Evolutionary conservation across 164 flowering plant species (phyloP).

Genomic region (Chimonanthus salicifolius): DNA sequence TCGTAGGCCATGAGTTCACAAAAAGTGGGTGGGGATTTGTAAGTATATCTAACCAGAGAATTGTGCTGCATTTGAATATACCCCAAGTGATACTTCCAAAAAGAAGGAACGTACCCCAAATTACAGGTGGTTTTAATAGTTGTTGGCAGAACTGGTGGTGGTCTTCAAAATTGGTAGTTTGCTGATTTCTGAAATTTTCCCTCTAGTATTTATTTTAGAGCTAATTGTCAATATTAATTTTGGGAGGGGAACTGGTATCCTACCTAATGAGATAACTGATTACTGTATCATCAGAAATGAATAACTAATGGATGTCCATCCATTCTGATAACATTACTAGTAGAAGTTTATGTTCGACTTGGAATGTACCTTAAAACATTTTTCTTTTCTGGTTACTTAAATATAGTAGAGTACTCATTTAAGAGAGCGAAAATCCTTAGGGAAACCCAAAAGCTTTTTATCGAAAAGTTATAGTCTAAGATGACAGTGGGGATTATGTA

Average conservation of each 20-base stretch:
- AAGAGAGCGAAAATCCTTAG: not conserved
- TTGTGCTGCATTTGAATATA: not conserved
- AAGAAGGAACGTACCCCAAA: too few relatives aligned
- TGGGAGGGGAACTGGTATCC: not conserved
- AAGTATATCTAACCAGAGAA: slow-evolving; percentile 23
- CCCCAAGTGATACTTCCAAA: not conserved
- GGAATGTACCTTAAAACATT: not conserved
- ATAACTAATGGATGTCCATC: not conserved
- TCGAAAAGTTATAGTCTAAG: not conserved
- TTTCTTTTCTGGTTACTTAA: not conserved
- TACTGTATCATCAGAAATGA: too few relatives aligned
- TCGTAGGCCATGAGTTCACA: slow-evolving; percentile 46
- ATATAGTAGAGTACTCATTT: not conserved
- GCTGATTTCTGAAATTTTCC: too few relatives aligned
- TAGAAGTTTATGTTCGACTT: not conserved
- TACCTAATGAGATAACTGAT: too few relatives aligned
- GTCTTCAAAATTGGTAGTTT: not conserved
- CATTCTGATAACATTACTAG: not conserved
- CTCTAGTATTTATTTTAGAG: not conserved
- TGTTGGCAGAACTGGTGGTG: too few relatives aligned
- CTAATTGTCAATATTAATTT: not conserved
- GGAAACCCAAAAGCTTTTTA: not conserved
- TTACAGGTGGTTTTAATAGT: too few relatives aligned
- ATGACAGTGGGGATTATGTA: not conserved
- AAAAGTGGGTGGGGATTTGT: slow-evolving; percentile 68